Evolutionary conservation across 2,329 filamentous ascomycete genomes (phyloP), one percentile per base, ranked within the genome.

Genomic region (Sclerotinia subarctica): DNA sequence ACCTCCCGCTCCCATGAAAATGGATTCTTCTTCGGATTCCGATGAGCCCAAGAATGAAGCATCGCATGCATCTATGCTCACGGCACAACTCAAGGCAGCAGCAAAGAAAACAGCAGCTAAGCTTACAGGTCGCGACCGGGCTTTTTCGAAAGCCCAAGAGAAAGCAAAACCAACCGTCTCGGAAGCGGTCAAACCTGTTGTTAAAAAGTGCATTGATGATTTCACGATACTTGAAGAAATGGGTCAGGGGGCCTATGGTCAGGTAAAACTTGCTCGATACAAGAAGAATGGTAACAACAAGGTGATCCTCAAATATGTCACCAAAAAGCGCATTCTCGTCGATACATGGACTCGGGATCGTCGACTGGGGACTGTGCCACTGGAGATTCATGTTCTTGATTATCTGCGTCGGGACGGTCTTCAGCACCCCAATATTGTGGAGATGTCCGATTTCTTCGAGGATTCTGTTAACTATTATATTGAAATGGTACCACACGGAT

Each of bases 301-400:
- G 79, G 91, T 96, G 71, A 94, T 99, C 26, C 85, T 99, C 76
- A 99, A 99, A 79, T 99, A 96, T 78, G 95, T 99, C 62, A 98
- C 95, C 6, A 99, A 99, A 81, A 89, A 92, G 69, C 91, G 94
- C 56, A 99, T 99, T 78, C 85, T 99, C 19, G 94, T 99, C 70
- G 95, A 99, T 80, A 99, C 95, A 0, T 99, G 95, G 95, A 98
- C 94, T 44, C 88, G 95, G 68, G 95, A 99, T 80, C 89, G 95
- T 57, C 88, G 91, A 66, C 85, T 99, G 17, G 95, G 95, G 21
- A 99, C 95, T 0, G 95, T 99, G 0, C 95, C 95, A 0, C 83
- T 99, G 69, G 95, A 99, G 78, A 98, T 99, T 71, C 95, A 99
- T 75, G 95, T 99, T 47, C 83, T 99, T 21, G 93, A 99, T 78